Conservation (phyloP, 495 filamentous ascomycete species). For the Baudoinia panamericana region DNA sequence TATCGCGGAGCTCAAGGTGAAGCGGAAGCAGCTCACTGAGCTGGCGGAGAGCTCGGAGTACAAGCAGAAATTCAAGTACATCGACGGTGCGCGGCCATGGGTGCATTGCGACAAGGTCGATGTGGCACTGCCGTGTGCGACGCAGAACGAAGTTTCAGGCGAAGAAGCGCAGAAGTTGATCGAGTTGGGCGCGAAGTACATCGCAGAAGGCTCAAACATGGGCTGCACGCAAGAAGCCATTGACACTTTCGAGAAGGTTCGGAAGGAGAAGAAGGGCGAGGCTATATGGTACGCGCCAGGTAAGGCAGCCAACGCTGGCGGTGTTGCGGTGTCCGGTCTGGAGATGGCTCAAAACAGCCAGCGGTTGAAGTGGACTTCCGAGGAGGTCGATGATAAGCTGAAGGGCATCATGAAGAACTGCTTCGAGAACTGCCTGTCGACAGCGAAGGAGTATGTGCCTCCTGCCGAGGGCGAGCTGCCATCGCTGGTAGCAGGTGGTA, state of each 20-base stretch:
- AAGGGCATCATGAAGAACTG: constrained; percentile 88
- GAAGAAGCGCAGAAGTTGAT: constrained; percentile 80
- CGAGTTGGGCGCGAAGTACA: constrained; percentile 62
- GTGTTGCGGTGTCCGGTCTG: constrained; percentile 91
- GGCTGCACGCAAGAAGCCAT: constrained; percentile 94
- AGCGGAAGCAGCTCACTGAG: constrained; percentile 65
- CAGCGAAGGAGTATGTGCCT: constrained; percentile 75
- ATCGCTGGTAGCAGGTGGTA: constrained; percentile 79
- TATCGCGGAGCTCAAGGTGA: constrained; percentile 76
- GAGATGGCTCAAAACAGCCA: constrained; percentile 98
- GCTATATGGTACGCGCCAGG: constrained; percentile 84
- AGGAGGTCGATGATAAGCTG: constrained; percentile 86
- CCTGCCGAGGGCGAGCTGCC: constrained; percentile 70
- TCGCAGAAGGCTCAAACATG: constrained; percentile 98
- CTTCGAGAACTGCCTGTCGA: constrained; percentile 83
- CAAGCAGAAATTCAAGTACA: constrained; percentile 67
- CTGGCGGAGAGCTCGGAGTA: constrained; percentile 39
- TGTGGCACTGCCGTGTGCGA: constrained; percentile 81
- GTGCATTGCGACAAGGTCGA: constrained; percentile 76
- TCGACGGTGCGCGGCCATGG: constrained; percentile 84
- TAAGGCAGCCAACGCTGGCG: constrained; percentile 93
- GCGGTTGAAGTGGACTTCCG: constrained; percentile 67
- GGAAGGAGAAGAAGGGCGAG: constrained; percentile 53
- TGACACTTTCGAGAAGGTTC: constrained; percentile 75
- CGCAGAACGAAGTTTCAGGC: constrained; percentile 90